Conservation (phyloP, 257 asterid species). For the Solanum chmielewskii region DNA sequence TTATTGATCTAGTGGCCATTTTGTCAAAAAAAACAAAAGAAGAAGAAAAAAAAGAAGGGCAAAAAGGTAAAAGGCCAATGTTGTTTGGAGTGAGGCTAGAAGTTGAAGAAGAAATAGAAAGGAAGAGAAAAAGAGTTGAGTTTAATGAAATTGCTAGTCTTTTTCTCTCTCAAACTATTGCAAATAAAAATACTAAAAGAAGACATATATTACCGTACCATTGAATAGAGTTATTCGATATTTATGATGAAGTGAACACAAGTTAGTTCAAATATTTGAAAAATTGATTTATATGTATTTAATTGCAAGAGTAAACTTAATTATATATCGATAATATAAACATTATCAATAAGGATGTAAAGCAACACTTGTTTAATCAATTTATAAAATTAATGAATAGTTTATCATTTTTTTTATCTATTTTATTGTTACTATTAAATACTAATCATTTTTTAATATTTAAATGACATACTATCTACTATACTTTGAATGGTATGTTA, state of each 20-base stretch:
- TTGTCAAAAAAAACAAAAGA: slow-evolving; percentile 1
- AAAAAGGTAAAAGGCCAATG: slow-evolving; percentile 35
- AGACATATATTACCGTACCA: too few species aligned
- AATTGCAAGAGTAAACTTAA: not conserved
- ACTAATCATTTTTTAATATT: too few species aligned
- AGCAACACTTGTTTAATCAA: fast-evolving
- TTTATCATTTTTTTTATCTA: not conserved
- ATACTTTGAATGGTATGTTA: too few species aligned
- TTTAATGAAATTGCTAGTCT: slow-evolving; percentile 13
- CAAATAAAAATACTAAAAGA: slow-evolving; percentile 12
- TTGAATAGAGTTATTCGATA: not conserved
- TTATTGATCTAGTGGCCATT: slow-evolving; percentile 46
- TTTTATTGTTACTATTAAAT: too few species aligned
- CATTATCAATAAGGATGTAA: not conserved
- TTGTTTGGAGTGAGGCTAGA: slow-evolving; percentile 76
- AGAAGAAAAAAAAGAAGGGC: slow-evolving; percentile 1
- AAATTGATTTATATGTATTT: not conserved
- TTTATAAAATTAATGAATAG: too few species aligned
- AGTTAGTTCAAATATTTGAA: not conserved
- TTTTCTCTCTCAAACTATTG: slow-evolving; percentile 31
- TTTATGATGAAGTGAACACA: not conserved
- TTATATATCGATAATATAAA: not conserved
- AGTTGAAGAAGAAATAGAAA: slow-evolving; percentile 32
- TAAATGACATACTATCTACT: too few species aligned
- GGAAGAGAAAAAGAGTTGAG: slow-evolving; percentile 46